These are phyloP conservation scores for Boletus bicolor DNA, from an alignment of 768 basidiomycete species.

Conservation along the genomic window DNA sequence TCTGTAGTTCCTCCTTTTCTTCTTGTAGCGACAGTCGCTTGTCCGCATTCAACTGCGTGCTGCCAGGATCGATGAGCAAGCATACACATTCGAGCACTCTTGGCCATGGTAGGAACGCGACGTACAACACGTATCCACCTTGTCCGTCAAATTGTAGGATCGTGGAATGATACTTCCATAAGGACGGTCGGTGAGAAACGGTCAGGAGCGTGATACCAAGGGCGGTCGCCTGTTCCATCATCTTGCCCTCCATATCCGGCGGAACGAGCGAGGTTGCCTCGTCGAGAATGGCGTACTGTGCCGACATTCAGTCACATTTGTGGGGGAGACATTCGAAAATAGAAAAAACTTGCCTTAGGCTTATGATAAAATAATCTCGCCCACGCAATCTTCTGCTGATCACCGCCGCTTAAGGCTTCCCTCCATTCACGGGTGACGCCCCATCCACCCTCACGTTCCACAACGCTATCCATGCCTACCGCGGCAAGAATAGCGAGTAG, in stretches of 20 bases:
- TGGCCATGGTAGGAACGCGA: conserved; percentile 12
- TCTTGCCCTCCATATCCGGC: conserved; percentile 84
- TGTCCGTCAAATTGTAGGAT: conserved; percentile 92
- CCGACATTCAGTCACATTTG: conserved; percentile 1
- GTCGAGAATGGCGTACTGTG: conserved; percentile 91
- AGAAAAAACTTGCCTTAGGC: conserved; percentile 62
- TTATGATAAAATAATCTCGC: conserved; percentile 93
- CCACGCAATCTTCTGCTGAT: conserved; percentile 98
- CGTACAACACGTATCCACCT: conserved; percentile 93
- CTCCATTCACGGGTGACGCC: conserved; percentile 88
- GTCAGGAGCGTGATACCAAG: conserved; percentile 91
- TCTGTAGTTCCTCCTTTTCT: conserved; percentile 87
- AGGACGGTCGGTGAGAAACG: conserved; percentile 89
- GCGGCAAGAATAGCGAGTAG: conserved; percentile 66
- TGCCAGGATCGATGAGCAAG: conserved; percentile 29
- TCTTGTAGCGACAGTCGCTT: conserved; percentile 87
- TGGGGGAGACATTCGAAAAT: background rate
- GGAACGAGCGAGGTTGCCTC: conserved; percentile 96
- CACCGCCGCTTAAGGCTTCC: conserved; percentile 89
- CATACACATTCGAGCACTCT: background rate
- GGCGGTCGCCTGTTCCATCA: conserved; percentile 90
- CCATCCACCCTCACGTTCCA: conserved; percentile 97
- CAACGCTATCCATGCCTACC: conserved; percentile 82
- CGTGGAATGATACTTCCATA: conserved; percentile 90
- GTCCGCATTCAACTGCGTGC: conserved; percentile 87